Conservation (phyloP, 176 grass and related monocot species). For the Avena insularis region DNA sequence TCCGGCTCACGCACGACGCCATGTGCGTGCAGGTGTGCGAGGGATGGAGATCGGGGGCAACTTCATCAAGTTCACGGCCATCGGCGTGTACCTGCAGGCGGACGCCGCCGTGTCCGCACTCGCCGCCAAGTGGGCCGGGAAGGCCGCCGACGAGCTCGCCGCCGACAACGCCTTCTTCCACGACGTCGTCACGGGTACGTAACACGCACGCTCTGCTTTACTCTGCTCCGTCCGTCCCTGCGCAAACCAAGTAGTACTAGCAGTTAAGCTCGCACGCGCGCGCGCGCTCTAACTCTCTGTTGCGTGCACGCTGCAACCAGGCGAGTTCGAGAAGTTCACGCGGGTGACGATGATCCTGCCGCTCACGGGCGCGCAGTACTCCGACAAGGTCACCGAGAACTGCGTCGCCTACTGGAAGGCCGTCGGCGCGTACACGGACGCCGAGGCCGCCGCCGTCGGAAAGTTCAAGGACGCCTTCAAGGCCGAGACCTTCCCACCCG, state of each 20-base stretch:
- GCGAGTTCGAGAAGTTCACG: slow-evolving; percentile 85
- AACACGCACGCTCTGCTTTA: neutral
- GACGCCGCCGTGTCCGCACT: slow-evolving; percentile 59
- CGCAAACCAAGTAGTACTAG: neutral
- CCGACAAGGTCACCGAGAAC: slow-evolving; percentile 88
- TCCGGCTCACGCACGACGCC: neutral
- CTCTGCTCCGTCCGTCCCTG: neutral
- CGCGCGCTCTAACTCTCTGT: neutral
- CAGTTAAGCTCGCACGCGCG: neutral
- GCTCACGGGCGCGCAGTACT: slow-evolving; percentile 81
- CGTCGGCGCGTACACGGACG: slow-evolving; percentile 66
- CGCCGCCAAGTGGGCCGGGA: slow-evolving; percentile 63
- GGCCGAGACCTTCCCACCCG: slow-evolving; percentile 68
- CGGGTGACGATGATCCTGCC: slow-evolving; percentile 71
- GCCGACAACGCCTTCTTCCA: slow-evolving; percentile 57
- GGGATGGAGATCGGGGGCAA: slow-evolving; percentile 74
- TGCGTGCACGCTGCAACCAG: slow-evolving; percentile 17
- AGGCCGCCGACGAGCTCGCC: slow-evolving; percentile 68
- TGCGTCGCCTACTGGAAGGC: slow-evolving; percentile 77
- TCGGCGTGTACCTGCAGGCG: slow-evolving; percentile 80
- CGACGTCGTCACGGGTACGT: slow-evolving; percentile 65
- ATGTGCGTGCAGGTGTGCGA: slow-evolving; percentile 52
- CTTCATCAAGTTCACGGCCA: slow-evolving; percentile 91
- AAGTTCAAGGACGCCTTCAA: slow-evolving; percentile 80
- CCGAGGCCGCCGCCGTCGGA: slow-evolving; percentile 58